These are phyloP conservation scores for Theobroma grandiflorum DNA, from an alignment of 441 rosid species.

Conservation along the genomic window DNA sequence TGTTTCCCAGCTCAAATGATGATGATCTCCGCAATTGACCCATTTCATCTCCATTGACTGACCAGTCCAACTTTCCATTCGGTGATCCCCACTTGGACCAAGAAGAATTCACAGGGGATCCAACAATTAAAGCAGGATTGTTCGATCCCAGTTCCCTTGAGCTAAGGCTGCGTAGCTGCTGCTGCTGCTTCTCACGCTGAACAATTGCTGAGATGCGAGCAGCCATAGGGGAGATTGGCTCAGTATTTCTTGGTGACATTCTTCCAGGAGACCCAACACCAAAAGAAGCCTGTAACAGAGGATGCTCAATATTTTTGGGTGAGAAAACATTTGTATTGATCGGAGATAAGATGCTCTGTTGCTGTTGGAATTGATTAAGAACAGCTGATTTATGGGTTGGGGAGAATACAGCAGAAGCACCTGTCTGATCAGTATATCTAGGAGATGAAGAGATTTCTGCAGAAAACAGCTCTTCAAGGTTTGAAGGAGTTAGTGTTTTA, in stretches of 20 bases:
- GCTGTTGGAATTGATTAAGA: slow-evolving; percentile 59
- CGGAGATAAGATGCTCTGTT: slow-evolving; percentile 58
- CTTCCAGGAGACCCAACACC: slow-evolving; percentile 60
- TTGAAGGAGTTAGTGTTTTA: slow-evolving; percentile 58
- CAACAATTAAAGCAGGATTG: slow-evolving; percentile 31
- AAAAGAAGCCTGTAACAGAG: slow-evolving; percentile 50
- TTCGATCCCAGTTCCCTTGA: slow-evolving; percentile 50
- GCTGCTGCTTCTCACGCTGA: slow-evolving; percentile 61
- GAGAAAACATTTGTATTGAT: slow-evolving; percentile 57
- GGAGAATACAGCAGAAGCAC: slow-evolving; percentile 45
- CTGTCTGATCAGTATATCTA: slow-evolving; percentile 49
- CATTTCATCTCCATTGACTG: slow-evolving; percentile 46
- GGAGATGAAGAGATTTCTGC: slow-evolving; percentile 58
- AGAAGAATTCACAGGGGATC: slow-evolving; percentile 52
- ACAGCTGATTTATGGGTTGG: slow-evolving; percentile 58
- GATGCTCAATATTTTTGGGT: slow-evolving; percentile 52
- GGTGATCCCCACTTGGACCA: slow-evolving; percentile 61
- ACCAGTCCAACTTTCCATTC: slow-evolving; percentile 59
- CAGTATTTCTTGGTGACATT: slow-evolving; percentile 62
- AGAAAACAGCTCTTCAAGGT: slow-evolving; percentile 63
- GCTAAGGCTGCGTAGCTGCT: slow-evolving; percentile 55
- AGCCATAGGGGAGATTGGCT: slow-evolving; percentile 61
- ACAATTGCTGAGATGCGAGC: slow-evolving; percentile 46
- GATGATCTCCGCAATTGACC: slow-evolving; percentile 44
- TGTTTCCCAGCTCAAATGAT: slow-evolving; percentile 43